These are phyloP conservation scores for Suillus weaverae DNA, from an alignment of 768 basidiomycete genomes.

Conservation along the genomic window DNA sequence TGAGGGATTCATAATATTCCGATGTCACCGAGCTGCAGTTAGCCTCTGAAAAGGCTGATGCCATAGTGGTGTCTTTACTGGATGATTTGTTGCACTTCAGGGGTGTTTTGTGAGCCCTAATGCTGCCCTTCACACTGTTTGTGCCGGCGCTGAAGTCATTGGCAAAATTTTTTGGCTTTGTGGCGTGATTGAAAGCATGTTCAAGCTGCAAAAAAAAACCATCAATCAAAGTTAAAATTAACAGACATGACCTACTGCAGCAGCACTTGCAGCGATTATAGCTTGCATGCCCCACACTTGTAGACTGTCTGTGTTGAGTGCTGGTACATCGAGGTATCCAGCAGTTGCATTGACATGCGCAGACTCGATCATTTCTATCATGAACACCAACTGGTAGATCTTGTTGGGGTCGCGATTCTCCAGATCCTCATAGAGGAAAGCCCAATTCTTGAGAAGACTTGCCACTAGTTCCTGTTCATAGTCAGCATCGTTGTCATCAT, in stretches of 20 bases:
- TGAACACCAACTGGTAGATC: constrained; percentile 4
- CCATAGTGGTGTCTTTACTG: not conserved
- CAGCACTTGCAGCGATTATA: constrained; percentile 4
- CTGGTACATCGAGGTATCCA: constrained; percentile 1
- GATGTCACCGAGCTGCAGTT: not conserved
- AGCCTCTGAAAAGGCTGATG: not conserved
- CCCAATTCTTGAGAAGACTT: not conserved
- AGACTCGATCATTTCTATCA: constrained; percentile 7
- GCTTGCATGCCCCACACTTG: constrained; percentile 4
- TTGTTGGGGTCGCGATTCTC: not conserved
- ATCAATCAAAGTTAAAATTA: not conserved
- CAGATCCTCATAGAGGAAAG: constrained; percentile 9
- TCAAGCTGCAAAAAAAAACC: constrained; percentile 8
- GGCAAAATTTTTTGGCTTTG: not conserved
- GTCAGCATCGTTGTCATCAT: too few relatives aligned
- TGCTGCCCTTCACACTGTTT: not conserved
- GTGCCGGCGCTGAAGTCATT: not conserved
- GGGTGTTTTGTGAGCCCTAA: not conserved
- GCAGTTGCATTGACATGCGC: constrained; percentile 7
- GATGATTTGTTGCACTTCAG: not conserved
- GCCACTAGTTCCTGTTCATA: not conserved
- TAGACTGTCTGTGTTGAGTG: not conserved
- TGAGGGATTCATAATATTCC: not conserved
- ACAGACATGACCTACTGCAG: constrained; percentile 6
- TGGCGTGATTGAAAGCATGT: constrained; percentile 1